Percentiles rank a stretch among this genome's conserved stretches.
These are phyloP conservation scores for Xylaria sp. DNA, from an alignment of 2,329 filamentous ascomycete genomes.

Conservation along the genomic window DNA sequence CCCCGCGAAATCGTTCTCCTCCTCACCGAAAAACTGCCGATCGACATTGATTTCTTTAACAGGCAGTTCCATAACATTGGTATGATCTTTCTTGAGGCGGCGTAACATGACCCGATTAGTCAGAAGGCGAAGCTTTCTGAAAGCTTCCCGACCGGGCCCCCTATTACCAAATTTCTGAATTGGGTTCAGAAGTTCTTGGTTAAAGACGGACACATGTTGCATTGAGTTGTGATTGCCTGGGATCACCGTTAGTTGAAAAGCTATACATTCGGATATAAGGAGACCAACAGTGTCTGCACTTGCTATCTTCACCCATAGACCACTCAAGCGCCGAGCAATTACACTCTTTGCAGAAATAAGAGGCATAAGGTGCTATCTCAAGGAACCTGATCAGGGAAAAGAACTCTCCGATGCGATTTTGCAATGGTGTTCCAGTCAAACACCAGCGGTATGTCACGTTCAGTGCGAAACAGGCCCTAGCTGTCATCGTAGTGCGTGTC, in stretches of 20 bases:
- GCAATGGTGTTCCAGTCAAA: constrained; percentile 89
- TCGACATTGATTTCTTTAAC: constrained; percentile 92
- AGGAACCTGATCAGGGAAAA: constrained; percentile 94
- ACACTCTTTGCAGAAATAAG: constrained; percentile 92
- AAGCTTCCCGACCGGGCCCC: constrained; percentile 70
- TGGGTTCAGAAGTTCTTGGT: constrained; percentile 92
- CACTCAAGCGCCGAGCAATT: constrained; percentile 83
- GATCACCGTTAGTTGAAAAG: neutral
- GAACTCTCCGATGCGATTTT: constrained; percentile 97
- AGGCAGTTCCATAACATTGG: constrained; percentile 92
- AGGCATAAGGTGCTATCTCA: constrained; percentile 85
- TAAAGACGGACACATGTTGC: constrained; percentile 79
- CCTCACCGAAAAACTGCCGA: constrained; percentile 95
- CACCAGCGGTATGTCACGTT: constrained; percentile 93
- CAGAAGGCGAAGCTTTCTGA: constrained; percentile 83
- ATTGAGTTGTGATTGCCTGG: constrained; percentile 43
- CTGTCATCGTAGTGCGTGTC: constrained; percentile 85
- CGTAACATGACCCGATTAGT: constrained; percentile 95
- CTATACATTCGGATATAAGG: neutral
- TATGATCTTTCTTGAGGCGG: constrained; percentile 91
- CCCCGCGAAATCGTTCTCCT: constrained; percentile 91
- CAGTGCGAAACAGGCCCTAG: constrained; percentile 92
- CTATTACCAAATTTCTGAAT: constrained; percentile 67
- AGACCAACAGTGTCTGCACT: constrained; percentile 73
- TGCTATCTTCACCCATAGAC: constrained; percentile 74